Percentiles rank a stretch among this genome's conserved stretches.
Evolutionary conservation across 2,329 filamentous ascomycete species (phyloP).

Genomic region (Arthroderma sp.): DNA sequence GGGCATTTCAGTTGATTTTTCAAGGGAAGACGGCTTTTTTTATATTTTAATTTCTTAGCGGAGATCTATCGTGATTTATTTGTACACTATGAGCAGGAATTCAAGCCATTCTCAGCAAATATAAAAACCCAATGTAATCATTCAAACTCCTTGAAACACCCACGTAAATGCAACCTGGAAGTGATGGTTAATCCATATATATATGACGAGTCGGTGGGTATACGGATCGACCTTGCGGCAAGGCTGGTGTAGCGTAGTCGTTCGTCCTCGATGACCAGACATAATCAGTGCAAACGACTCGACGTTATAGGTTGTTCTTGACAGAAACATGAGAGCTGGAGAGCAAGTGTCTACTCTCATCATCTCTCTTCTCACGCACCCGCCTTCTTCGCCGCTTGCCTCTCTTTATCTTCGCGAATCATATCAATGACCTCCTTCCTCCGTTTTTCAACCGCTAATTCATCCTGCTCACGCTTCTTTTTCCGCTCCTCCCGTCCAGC

Average conservation of each 20-base stretch:
- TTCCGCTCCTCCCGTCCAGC: conserved; percentile 57
- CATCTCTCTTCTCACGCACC: conserved; percentile 8
- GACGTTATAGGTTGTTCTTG: no score
- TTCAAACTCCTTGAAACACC: conserved; percentile 2
- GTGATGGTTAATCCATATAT: no score
- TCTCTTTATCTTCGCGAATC: conserved; percentile 26
- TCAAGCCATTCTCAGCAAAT: background rate
- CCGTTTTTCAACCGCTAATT: conserved; percentile 26
- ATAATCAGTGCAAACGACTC: no score
- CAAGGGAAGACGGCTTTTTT: no score
- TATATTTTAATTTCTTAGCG: conserved; percentile 1
- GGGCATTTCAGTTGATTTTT: no score
- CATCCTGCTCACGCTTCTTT: conserved; percentile 51
- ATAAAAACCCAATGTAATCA: conserved; percentile 1
- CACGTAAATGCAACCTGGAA: no score
- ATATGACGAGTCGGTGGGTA: no score
- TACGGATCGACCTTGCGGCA: no score
- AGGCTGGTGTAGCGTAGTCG: no score
- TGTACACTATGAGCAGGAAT: conserved; percentile 7
- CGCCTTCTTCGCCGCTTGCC: conserved; percentile 7
- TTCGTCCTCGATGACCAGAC: no score
- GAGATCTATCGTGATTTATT: conserved; percentile 9
- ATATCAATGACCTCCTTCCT: conserved; percentile 29
- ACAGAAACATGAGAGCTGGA: no score
- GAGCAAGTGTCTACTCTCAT: no score